Base-by-base conservation (phyloP, 352 stramenopile species). In the Phytophthora meadii region DNA sequence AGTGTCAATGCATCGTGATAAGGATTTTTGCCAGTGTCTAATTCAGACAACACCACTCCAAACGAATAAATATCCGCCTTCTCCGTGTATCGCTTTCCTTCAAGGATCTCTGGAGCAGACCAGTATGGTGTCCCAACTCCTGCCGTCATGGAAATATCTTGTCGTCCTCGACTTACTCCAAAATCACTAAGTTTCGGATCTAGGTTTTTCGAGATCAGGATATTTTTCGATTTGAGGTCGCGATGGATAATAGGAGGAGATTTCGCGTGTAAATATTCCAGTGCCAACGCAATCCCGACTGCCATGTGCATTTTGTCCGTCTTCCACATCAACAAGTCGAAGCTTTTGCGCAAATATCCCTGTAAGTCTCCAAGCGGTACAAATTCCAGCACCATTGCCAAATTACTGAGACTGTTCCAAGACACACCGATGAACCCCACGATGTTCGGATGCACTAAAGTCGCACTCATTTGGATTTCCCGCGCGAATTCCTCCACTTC, bases 151-250 rank as follows among this genome's bases (percentile, higher is more conserved):
- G 58, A 49, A n/a, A 42, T 45, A 4, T 73, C 68, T 3, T 73
- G 57, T 5, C 72, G 58, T 3, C 15, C 39, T 41, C 54, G 58
- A 42, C 37, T 61, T n/a, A 61, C 63, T 19, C 61, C 61, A 63
- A 84, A 77, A 42, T 84, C 72, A n/a, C 70, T 76, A 1, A 87
- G 55, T 40, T 87, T 84, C n/a, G 92, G 71, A 27, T 90, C 71
- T 2, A 89, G 77, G 6, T 70, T 37, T n/a, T 56, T 77, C 19
- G 89, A 85, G 39, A 96, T 64, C 30, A 95, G 70, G 7, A 87
- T 77, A 46, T 81, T 87, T 12, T 70, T 72, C 0, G 72, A 74
- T 36, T 82, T 66, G 44, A 76, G 19, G 48, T 74, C 52, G 28
- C 76, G 68, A 57, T 76, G 51, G 22, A 71, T 71, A 24, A 76